Base-by-base conservation (phyloP, 306 rosid genomes). In the Glycine tomentella region DNA sequence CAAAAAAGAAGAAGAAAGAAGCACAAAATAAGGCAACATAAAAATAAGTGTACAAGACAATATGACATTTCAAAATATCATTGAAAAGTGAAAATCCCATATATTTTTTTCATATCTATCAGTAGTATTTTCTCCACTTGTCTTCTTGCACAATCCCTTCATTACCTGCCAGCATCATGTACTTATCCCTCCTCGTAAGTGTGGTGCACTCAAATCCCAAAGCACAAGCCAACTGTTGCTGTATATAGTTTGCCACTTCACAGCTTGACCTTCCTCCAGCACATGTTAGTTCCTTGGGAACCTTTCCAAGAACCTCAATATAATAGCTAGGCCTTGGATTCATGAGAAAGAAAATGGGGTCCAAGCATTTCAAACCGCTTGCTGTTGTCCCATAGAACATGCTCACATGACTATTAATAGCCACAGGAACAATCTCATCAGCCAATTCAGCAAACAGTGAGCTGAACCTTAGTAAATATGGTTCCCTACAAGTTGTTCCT, bases 371-470 rank as follows among this genome's bases (percentile, higher is more conserved):
- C 3, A 95, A 76, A 0, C 99, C 99, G 42, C 97, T 90, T 0
- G 98, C 99, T 20, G 99, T 95, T 9, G 99, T 93, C 74, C 99
- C 99, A 76, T 95, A 95, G 69, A 95, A 95, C 98, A 95, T 93
- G 74, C 88, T 88, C 49, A 90, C 97, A 14, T 81, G 56, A 0
- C 91, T 77, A 78, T 88, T 85, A 7, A 93, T 82, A 3, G 97
- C 99, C 69, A 95, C 99, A 2, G 98, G 99, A 0, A 93, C 96
- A 52, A 95, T 93, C 51, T 93, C 92, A 52, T 95, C 94, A 5
- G 90, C 91, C 77, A 95, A 33, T 62, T 95, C 99, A 0, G 99
- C 99, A 86, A 95, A 95, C 9, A 95, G 20, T 6, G 98, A 94
- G 75, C 98, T 95, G 58, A 95, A 95, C 68, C 99, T 90, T 49